Evolutionary conservation across 2,329 filamentous ascomycete genomes (phyloP).

Genomic region (Epichloe amarillans): DNA sequence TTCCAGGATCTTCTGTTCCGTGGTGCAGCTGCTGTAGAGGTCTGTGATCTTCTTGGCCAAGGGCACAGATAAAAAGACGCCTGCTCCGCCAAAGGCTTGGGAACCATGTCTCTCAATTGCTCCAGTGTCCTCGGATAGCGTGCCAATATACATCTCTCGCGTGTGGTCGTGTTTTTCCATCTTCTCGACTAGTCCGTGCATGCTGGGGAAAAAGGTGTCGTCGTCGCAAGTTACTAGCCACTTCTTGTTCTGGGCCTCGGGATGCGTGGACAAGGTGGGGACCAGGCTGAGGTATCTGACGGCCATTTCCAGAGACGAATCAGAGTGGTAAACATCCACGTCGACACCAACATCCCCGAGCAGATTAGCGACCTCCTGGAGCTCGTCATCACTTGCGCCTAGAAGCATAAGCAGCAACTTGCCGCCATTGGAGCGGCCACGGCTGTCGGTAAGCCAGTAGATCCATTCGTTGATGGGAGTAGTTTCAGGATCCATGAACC

Average conservation of each 20-base stretch:
- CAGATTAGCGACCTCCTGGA: slow-evolving; percentile 33
- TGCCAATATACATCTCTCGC: slow-evolving; percentile 44
- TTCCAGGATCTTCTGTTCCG: slow-evolving; percentile 37
- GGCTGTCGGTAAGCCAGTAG: slow-evolving; percentile 45
- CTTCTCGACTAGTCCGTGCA: slow-evolving; percentile 37
- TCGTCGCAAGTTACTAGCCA: slow-evolving; percentile 53
- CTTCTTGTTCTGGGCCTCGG: slow-evolving; percentile 33
- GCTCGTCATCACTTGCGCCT: slow-evolving; percentile 37
- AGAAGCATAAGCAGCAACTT: slow-evolving; percentile 42
- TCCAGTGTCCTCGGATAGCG: slow-evolving; percentile 46
- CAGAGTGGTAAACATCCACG: slow-evolving; percentile 42
- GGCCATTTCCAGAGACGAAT: slow-evolving; percentile 41
- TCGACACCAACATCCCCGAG: slow-evolving; percentile 38
- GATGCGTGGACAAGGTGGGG: slow-evolving; percentile 39
- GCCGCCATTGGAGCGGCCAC: slow-evolving; percentile 41
- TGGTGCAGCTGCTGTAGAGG: slow-evolving; percentile 32
- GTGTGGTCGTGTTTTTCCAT: slow-evolving; percentile 38
- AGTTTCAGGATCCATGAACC: slow-evolving; percentile 37
- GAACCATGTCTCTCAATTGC: slow-evolving; percentile 47
- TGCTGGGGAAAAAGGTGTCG: slow-evolving; percentile 51
- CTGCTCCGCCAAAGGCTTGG: slow-evolving; percentile 50
- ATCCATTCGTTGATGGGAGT: slow-evolving; percentile 45
- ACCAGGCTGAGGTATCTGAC: slow-evolving; percentile 43
- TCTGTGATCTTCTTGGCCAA: slow-evolving; percentile 31
- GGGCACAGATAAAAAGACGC: slow-evolving; percentile 45